phyloP scores from a whole-genome alignment of 208 protist genomes.

The Zelonia costaricensis region DNA sequence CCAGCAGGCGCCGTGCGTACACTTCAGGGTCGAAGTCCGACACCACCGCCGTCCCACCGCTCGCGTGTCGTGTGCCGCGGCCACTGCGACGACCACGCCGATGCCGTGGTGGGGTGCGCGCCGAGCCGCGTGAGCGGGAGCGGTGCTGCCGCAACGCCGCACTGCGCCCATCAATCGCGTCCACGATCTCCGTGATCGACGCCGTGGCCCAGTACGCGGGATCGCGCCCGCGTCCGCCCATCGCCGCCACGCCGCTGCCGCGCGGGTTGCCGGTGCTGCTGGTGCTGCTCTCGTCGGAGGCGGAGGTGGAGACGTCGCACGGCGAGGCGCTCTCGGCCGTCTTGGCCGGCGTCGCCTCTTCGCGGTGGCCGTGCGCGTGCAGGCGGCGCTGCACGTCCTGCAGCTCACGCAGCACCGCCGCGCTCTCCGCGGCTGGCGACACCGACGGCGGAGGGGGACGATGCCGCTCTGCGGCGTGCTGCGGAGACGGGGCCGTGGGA shows the following conservation, averaged over 20 bases:
- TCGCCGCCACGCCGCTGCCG: background rate
- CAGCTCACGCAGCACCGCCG: conserved; percentile 23
- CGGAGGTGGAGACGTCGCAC: conserved; percentile 12
- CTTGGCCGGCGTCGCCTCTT: background rate
- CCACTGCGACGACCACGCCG: background rate
- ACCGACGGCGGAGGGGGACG: background rate
- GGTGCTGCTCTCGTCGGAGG: background rate
- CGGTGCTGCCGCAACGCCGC: background rate
- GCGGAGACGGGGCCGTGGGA: background rate
- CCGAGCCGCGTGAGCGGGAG: background rate
- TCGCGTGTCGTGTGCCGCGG: background rate
- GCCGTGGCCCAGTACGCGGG: conserved; percentile 14
- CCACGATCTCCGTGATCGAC: conserved; percentile 22
- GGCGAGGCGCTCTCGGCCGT: conserved; percentile 13
- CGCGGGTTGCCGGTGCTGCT: background rate
- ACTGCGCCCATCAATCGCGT: conserved; percentile 9
- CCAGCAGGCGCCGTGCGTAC: conserved; percentile 22
- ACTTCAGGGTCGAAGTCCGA: conserved; percentile 11
- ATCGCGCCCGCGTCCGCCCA: too few species aligned
- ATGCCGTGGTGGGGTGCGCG: too few species aligned
- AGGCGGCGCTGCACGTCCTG: conserved; percentile 15
- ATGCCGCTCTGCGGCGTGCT: background rate
- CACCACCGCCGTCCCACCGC: background rate
- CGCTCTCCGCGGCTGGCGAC: conserved; percentile 17
- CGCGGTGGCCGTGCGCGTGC: conserved; percentile 1